Evolutionary conservation across 1,284 basidiomycete species (phyloP), one percentile per base, ranked within the genome.

Genomic region (Melampsora larici-populina): DNA sequence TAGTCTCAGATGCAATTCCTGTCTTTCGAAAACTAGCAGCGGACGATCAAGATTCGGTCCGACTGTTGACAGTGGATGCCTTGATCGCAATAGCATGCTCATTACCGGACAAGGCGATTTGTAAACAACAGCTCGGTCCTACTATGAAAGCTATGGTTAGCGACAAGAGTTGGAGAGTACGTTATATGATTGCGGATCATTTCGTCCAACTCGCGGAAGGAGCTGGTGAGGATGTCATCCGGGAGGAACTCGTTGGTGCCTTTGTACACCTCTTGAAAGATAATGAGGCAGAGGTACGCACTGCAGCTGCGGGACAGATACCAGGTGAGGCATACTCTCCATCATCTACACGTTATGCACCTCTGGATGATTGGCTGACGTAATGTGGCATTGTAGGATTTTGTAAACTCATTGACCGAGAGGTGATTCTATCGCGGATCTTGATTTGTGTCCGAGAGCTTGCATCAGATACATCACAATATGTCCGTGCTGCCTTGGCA

Each of bases 111-210:
- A 86, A 90, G 24, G 95, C 98, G 85, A 90, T 94, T 71, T 76
- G 73, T 31, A 96, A 96, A 85, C 92, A 92, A 79, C 91, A 97
- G 81, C 86, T 99, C 15, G 86, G 97, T 79, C 91, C 92, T 80
- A 84, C 84, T 46, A 92, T 99, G 84, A 89, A 92, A 83, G 88
- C 91, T 81, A 91, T 91, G 81, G 91, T 97, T 72, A 87, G 90
- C 33, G 97, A 99, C 85, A 97, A 97, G 87, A 96, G 94, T 84
- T 99, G 97, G 97, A 88, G 97, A 81, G 97, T 99, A 70, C 88
- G 97, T 82, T 99, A 98, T 86, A 99, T 99, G 96, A 94, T 95
- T 21, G 97, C 96, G 6, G 95, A 90, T 81, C 93, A 99, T 85
- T 99, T 99, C 86, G 97, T 99, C 80, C 92, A 94, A 91, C 88